These are phyloP conservation scores for Populus tremula DNA, from an alignment of 345 rosid genomes.

Conservation along the genomic window DNA sequence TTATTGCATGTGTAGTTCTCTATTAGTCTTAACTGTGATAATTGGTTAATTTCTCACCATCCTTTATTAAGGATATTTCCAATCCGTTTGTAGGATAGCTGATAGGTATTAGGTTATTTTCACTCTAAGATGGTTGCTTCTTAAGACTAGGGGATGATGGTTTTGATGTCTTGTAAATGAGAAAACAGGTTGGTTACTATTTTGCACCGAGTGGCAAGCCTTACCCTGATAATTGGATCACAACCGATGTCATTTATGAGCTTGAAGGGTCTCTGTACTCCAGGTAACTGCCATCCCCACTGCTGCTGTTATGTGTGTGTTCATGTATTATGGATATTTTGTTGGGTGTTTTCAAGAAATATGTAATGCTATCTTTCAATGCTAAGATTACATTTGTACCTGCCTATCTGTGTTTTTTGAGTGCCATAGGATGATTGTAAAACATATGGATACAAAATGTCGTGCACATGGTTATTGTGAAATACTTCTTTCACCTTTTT, in stretches of 20 bases:
- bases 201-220: constrained; percentile 98
- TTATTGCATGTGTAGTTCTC: background rate
- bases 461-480: background rate
- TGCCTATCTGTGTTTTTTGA: no score
- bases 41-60: background rate
- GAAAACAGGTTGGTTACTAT: constrained; percentile 83
- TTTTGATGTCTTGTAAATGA: constrained; percentile 31
- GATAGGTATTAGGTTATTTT: background rate
- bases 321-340: no score
- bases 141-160: constrained; percentile 11
- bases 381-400: no score
- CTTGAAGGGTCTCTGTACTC: constrained; percentile 79
- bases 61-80: background rate
- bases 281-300: constrained; percentile 40
- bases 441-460: no score
- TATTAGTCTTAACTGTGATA: background rate
- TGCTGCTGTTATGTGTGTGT: background rate
- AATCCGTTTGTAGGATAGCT: background rate
- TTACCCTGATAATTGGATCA: constrained; percentile 98
- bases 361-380: no score
- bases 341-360: no score
- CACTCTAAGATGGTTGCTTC: constrained; percentile 11
- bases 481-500: constrained; percentile 3
- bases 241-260: constrained; percentile 88
- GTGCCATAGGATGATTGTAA: no score